phyloP scores from a whole-genome alignment of 441 rosid species.

The Adansonia madagascariensis region DNA sequence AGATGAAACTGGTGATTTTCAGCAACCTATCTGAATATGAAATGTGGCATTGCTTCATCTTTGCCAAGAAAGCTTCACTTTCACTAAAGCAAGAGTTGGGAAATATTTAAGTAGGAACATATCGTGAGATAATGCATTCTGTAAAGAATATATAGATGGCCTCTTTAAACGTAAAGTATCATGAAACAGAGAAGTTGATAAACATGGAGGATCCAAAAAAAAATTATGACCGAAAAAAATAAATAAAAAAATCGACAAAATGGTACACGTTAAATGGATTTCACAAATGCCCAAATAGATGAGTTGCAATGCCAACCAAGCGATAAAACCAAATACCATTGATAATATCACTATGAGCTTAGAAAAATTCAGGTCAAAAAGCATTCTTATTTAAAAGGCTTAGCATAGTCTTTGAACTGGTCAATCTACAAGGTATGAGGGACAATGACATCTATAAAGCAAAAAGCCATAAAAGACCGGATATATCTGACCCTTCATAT shows the following conservation, averaged over 20 bases:
- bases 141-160: background rate
- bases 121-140: background rate
- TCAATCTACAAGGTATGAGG: background rate
- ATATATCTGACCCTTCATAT: background rate
- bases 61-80: background rate
- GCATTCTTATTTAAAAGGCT: background rate
- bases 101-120: background rate
- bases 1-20: background rate
- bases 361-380: background rate
- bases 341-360: background rate
- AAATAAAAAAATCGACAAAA: background rate
- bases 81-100: background rate
- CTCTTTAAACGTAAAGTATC: background rate
- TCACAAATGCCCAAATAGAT: background rate
- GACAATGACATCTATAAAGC: background rate
- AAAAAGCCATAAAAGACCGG: background rate
- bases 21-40: background rate
- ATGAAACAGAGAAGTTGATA: background rate
- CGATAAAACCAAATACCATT: background rate
- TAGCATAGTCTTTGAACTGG: background rate
- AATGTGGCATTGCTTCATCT: background rate
- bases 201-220: background rate
- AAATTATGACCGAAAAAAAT: background rate
- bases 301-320: background rate
- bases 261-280: background rate